These are phyloP conservation scores for Decorospora gaudefroyi DNA, from an alignment of 2,329 filamentous ascomycete species.

Conservation along the genomic window DNA sequence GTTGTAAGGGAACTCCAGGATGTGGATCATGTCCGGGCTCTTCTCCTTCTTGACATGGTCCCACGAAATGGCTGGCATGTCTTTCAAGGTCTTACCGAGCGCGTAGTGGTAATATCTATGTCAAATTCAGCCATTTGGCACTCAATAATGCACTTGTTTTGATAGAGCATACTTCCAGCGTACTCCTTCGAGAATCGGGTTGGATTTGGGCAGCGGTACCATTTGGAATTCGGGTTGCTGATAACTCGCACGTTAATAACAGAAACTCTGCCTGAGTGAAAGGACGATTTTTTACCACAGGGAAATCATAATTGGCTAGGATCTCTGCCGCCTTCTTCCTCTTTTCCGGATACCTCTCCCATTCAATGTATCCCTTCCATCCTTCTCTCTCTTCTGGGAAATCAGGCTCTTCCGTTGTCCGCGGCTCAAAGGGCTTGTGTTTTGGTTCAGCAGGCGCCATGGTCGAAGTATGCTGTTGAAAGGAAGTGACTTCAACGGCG, in stretches of 20 bases:
- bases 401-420: constrained; percentile 32
- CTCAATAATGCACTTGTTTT: too few species aligned
- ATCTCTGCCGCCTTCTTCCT: constrained; percentile 63
- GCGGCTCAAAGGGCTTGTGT: constrained; percentile 32
- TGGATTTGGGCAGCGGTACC: constrained; percentile 49
- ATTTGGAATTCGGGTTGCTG: constrained; percentile 54
- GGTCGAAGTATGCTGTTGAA: constrained; percentile 2
- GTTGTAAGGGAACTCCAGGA: constrained; percentile 56
- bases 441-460: constrained; percentile 45
- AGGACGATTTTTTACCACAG: too few species aligned
- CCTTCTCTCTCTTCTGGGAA: constrained; percentile 54
- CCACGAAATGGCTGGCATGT: constrained; percentile 61
- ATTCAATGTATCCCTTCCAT: constrained; percentile 61
- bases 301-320: constrained; percentile 58
- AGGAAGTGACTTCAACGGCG: not conserved
- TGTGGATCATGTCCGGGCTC: constrained; percentile 53
- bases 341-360: constrained; percentile 64
- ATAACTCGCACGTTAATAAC: too few species aligned
- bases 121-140: too few species aligned
- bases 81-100: constrained; percentile 45
- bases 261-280: too few species aligned
- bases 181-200: constrained; percentile 53
- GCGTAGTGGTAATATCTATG: constrained; percentile 54
- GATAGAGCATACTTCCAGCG: too few species aligned
- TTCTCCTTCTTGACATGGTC: constrained; percentile 53